Conservation (phyloP, 1,284 basidiomycete genomes). For the Apiotrichum sp. region DNA sequence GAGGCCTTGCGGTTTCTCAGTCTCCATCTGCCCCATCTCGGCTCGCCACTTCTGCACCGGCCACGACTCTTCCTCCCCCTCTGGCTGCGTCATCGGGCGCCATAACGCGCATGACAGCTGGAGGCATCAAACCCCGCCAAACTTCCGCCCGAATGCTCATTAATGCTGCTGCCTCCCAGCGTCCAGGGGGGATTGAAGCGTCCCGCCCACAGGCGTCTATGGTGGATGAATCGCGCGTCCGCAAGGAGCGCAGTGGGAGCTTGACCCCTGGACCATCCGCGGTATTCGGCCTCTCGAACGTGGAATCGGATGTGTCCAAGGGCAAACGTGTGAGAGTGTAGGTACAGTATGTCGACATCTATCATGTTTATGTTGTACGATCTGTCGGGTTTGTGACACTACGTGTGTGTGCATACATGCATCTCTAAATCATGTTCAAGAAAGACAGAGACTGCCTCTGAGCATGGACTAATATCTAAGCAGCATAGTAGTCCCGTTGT, state of each 20-base stretch:
- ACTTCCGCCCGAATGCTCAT: constrained; percentile 33
- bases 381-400: too few relatives aligned
- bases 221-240: constrained; percentile 6
- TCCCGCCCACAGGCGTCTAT: background rate
- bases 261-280: constrained; percentile 24
- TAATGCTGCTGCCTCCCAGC: constrained; percentile 21
- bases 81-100: background rate
- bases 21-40: constrained; percentile 5
- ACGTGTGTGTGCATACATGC: too few relatives aligned
- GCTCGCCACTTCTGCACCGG: constrained; percentile 24
- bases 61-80: constrained; percentile 17
- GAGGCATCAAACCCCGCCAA: constrained; percentile 39
- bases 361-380: too few relatives aligned
- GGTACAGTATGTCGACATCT: background rate
- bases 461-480: too few relatives aligned
- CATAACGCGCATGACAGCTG: constrained; percentile 28
- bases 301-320: constrained; percentile 12
- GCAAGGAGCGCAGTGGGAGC: constrained; percentile 34
- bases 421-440: too few relatives aligned
- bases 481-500: too few relatives aligned
- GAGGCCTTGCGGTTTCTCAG: constrained; percentile 19
- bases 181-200: background rate
- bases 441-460: too few relatives aligned
- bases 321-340: constrained; percentile 34
- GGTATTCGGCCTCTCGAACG: constrained; percentile 13